Base-by-base conservation (phyloP, 192 early-diverging fungal genomes). In the Endogone sp. region DNA sequence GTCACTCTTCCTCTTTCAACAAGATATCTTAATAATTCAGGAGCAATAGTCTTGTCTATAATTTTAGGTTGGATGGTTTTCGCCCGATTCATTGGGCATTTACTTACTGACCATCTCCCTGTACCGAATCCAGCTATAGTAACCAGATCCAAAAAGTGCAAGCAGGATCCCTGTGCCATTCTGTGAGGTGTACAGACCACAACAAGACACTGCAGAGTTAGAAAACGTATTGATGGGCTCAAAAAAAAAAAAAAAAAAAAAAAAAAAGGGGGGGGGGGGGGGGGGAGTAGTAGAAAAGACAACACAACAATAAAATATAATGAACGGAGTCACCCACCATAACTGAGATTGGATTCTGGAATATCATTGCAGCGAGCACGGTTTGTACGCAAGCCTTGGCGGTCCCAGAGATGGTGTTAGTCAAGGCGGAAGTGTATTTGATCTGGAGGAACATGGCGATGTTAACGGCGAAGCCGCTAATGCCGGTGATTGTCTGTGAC, bases 391-490 rank as follows among this genome's bases (percentile, higher is more conserved):
- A 89, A 20, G 82, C 79, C 71, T 89, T 89, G 58, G 88, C 88
- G 29, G 88, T 89, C 3, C 88, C 88, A 23, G 86, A 88, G 72
- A 89, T 89, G 10, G 86, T 89, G 66, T 85, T 89, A 4, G 88
- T 89, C 66, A 89, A 71, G 21, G 88, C 85, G 9, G 88, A 85
- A 1, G 88, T 89, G 55, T 82, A 86, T 76, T 89, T 89, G 72
- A 89, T 86, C 69, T 89, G 88, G 72, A 88, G 73, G 68, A 89
- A 89, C 79, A 88, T 89, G 74, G 88, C 82, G 61, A 85, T 88
- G 61, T 89, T 89, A 72, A 89, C 88, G 60, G 81, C 75, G 70
- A 89, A 89, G 10, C 88, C 88, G 9, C 83, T 85, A 8, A 88
- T 61, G 10, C 85, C 88, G 13, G 88, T 89, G 27, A 88, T 3